These are phyloP conservation scores for Macrocybe sp. DNA, from an alignment of 1,284 basidiomycete species.

Conservation along the genomic window DNA sequence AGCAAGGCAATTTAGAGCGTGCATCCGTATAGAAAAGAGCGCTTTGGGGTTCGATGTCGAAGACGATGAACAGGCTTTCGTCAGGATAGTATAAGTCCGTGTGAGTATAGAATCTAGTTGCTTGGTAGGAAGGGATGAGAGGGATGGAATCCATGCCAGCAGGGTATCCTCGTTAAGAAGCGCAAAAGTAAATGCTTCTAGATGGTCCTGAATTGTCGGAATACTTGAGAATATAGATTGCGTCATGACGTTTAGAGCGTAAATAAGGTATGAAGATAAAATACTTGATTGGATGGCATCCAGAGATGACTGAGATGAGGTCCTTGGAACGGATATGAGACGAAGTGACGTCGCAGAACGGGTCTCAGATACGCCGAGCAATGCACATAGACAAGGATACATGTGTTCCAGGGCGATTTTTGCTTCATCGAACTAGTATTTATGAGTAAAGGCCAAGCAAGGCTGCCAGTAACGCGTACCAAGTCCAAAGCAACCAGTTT, in stretches of 20 bases:
- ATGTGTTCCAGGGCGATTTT: conserved; percentile 40
- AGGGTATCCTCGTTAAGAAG: conserved; percentile 36
- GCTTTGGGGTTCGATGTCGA: conserved; percentile 18
- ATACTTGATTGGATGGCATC: conserved; percentile 21
- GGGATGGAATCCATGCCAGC: conserved; percentile 45
- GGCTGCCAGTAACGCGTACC: conserved; percentile 35
- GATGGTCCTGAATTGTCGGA: conserved; percentile 13
- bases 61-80: conserved; percentile 30
- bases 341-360: conserved; percentile 15
- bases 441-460: conserved; percentile 2
- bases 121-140: conserved; percentile 41
- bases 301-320: conserved; percentile 20
- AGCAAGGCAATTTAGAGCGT: conserved; percentile 42
- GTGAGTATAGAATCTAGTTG: conserved; percentile 54
- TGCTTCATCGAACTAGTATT: conserved; percentile 45
- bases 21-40: conserved; percentile 43
- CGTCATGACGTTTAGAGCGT: conserved; percentile 40
- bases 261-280: conserved; percentile 38
- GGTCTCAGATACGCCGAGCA: conserved; percentile 18
- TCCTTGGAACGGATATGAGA: conserved; percentile 43
- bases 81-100: conserved; percentile 50
- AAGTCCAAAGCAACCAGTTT: conserved; percentile 63
- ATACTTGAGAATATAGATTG: conserved; percentile 17
- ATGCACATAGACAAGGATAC: conserved; percentile 34
- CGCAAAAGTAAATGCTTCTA: conserved; percentile 28